These are phyloP conservation scores for Gentiana straminea DNA, from an alignment of 257 asterid genomes.

Conservation along the genomic window DNA sequence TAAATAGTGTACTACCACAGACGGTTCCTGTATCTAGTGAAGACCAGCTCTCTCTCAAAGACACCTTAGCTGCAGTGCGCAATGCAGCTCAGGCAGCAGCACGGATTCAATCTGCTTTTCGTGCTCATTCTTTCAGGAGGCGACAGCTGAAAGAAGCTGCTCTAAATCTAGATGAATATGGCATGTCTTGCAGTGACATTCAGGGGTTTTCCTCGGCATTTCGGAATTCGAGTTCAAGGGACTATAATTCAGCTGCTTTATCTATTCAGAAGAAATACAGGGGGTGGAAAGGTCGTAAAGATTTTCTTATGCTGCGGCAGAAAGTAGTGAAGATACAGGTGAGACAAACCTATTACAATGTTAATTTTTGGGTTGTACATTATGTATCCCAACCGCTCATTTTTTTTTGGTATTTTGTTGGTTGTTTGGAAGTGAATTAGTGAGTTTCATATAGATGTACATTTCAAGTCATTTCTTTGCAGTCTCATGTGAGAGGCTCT, in stretches of 20 bases:
- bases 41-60: slow-evolving; percentile 60
- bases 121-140: slow-evolving; percentile 84
- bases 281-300: slow-evolving; percentile 87
- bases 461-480: slow-evolving; percentile 11
- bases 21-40: slow-evolving; percentile 27
- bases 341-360: slow-evolving; percentile 3
- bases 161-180: slow-evolving; percentile 34
- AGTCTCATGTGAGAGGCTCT: slow-evolving; percentile 97
- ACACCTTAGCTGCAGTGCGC: slow-evolving; percentile 73
- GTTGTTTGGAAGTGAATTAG: neutral
- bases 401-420: too few species aligned
- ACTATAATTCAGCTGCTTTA: slow-evolving; percentile 66
- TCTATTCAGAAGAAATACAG: slow-evolving; percentile 87
- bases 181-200: slow-evolving; percentile 32
- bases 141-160: slow-evolving; percentile 51
- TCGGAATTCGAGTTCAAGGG: slow-evolving; percentile 35
- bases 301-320: slow-evolving; percentile 70
- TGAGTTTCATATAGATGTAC: neutral
- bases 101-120: slow-evolving; percentile 92
- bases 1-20: slow-evolving; percentile 38
- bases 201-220: slow-evolving; percentile 58
- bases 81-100: slow-evolving; percentile 94
- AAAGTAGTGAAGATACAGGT: slow-evolving; percentile 98
- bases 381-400: too few species aligned
- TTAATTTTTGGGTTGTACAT: too few species aligned